Percentiles rank a stretch among this genome's conserved stretches.
phyloP scores from a whole-genome alignment of 1,139 yeast species.

The Neolecta irregularis region DNA sequence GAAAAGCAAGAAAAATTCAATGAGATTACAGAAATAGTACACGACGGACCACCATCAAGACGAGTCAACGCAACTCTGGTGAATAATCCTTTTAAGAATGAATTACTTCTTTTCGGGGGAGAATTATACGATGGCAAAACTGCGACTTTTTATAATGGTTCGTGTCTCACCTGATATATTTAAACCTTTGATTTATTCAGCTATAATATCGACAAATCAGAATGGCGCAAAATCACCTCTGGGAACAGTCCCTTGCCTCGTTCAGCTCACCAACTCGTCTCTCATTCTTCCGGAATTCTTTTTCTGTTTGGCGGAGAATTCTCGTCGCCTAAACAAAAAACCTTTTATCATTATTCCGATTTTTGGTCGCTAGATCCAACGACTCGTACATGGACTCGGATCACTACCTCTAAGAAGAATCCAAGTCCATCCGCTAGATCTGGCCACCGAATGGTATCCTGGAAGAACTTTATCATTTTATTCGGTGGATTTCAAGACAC shows the following conservation, averaged over 20 bases:
- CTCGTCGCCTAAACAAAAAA: constrained; percentile 87
- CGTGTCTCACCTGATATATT: too few relatives aligned
- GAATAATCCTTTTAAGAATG: constrained; percentile 54
- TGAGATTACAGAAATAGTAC: constrained; percentile 46
- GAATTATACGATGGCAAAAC: constrained; percentile 44
- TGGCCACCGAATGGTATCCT: constrained; percentile 76
- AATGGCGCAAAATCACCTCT: constrained; percentile 66
- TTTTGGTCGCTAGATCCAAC: constrained; percentile 83
- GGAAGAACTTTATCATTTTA: constrained; percentile 78
- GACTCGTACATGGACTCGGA: constrained; percentile 77
- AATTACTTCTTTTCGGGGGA: constrained; percentile 78
- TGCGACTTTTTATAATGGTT: constrained; percentile 63
- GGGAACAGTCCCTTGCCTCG: constrained; percentile 85
- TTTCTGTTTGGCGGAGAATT: constrained; percentile 92
- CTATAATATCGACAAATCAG: constrained; percentile 60
- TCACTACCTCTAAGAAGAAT: constrained; percentile 61
- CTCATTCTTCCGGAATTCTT: constrained; percentile 76
- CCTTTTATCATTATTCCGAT: constrained; percentile 92
- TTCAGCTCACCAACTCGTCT: constrained; percentile 84
- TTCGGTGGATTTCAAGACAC: constrained; percentile 91
- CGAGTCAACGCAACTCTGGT: constrained; percentile 62
- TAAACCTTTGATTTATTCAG: constrained; percentile 65
- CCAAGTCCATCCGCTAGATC: constrained; percentile 75
- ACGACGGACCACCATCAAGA: constrained; percentile 45
- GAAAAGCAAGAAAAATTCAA: constrained; percentile 58